These are phyloP conservation scores for Emergomyces orientalis DNA, from an alignment of 2,329 filamentous ascomycete species.

Conservation along the genomic window DNA sequence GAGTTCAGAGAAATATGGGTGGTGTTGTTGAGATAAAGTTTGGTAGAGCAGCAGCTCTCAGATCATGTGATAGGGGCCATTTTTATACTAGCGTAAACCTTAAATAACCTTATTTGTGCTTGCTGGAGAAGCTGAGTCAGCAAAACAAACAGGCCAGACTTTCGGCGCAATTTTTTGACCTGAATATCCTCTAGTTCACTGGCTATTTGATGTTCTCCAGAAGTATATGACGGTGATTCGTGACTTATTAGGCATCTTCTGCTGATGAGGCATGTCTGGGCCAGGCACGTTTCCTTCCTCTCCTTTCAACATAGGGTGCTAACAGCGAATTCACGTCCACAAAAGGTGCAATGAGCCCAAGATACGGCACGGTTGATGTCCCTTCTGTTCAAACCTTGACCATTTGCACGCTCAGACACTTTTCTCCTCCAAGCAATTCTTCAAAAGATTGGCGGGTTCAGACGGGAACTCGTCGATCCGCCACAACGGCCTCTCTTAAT, in stretches of 20 bases:
- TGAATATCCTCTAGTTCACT: no score
- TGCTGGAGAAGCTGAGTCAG: background rate
- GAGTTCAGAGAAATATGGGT: background rate
- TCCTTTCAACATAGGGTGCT: no score
- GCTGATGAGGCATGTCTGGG: no score
- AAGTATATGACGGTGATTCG: no score
- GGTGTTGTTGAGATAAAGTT: background rate
- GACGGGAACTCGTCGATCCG: background rate
- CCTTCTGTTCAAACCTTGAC: no score
- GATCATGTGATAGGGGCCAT: background rate
- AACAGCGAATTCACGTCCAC: no score
- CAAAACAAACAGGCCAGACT: no score
- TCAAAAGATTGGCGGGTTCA: background rate
- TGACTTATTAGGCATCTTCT: no score
- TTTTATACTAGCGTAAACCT: background rate
- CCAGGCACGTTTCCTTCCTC: no score
- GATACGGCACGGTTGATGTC: no score
- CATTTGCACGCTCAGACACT: background rate
- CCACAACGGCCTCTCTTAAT: background rate
- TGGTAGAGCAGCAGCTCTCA: background rate
- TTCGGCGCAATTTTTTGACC: no score
- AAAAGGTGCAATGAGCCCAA: no score
- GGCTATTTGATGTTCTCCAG: background rate
- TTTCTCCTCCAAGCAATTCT: background rate
- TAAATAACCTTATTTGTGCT: background rate